Conservation (phyloP, 2,329 filamentous ascomycete genomes). For the Trichophyton benhamiae region DNA sequence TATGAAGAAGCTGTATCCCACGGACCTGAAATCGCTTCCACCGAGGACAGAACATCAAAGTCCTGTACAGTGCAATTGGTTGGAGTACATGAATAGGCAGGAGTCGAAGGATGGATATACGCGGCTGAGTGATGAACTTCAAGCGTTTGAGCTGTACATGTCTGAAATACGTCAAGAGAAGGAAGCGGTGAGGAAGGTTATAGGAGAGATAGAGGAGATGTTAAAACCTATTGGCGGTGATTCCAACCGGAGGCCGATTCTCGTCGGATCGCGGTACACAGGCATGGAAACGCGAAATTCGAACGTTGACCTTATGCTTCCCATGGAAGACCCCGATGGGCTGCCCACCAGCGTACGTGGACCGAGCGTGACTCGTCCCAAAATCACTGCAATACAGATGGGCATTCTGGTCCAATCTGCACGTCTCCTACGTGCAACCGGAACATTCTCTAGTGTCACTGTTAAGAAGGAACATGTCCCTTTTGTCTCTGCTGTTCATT, state of each 20-base stretch:
- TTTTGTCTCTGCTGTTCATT: constrained; percentile 31
- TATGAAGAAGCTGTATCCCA: background rate
- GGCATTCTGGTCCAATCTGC: constrained; percentile 18
- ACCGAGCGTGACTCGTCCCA: constrained; percentile 25
- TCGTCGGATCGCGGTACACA: constrained; percentile 44
- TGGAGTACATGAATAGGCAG: constrained; percentile 16
- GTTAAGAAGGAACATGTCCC: constrained; percentile 20
- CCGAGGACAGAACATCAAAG: background rate
- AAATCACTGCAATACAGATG: constrained; percentile 18
- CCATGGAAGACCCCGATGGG: constrained; percentile 18
- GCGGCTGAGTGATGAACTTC: constrained; percentile 36
- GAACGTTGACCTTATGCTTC: constrained; percentile 41
- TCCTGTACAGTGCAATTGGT: constrained; percentile 23
- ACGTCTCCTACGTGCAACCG: constrained; percentile 14
- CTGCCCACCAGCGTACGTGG: constrained; percentile 12
- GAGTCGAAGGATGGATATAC: constrained; percentile 15
- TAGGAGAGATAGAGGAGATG: constrained; percentile 19
- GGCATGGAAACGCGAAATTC: constrained; percentile 43
- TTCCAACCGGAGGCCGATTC: constrained; percentile 21
- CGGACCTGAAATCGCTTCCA: background rate
- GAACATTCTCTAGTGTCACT: constrained; percentile 16
- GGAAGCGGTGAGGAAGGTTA: constrained; percentile 18
- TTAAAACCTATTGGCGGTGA: constrained; percentile 20
- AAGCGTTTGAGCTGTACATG: constrained; percentile 34
- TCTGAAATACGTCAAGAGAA: constrained; percentile 34